Percentiles rank a stretch among this genome's conserved stretches.
Evolutionary conservation across 805 yeast genomes (phyloP).

Genomic region (Ogataea chonburiensis): DNA sequence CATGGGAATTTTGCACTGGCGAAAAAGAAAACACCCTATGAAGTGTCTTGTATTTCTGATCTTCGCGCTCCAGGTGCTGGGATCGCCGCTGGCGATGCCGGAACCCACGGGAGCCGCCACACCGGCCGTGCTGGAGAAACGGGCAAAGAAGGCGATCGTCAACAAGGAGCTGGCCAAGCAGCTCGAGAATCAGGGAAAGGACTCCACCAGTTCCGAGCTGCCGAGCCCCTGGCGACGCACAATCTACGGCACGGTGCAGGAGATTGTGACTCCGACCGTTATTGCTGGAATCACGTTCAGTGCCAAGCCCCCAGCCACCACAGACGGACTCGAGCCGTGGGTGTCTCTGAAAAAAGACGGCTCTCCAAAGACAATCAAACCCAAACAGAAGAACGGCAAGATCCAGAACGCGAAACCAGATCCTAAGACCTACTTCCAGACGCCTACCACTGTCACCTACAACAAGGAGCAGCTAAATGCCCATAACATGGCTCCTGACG

Average conservation of each 20-base stretch:
- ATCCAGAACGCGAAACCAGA: constrained; percentile 68
- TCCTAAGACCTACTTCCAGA: constrained; percentile 74
- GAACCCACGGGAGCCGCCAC: background rate
- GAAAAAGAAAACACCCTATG: constrained; percentile 6
- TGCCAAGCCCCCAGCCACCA: constrained; percentile 64
- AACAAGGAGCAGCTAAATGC: constrained; percentile 66
- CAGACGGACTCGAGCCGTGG: constrained; percentile 79
- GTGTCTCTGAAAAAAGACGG: constrained; percentile 75
- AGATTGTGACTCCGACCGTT: constrained; percentile 63
- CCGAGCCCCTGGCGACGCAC: constrained; percentile 76
- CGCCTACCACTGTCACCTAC: constrained; percentile 57
- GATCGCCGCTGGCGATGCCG: constrained; percentile 3
- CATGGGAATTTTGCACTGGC: too few relatives aligned
- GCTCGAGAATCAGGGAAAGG: constrained; percentile 12
- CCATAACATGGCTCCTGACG: constrained; percentile 67
- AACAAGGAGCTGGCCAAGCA: constrained; percentile 28
- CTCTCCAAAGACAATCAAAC: constrained; percentile 72
- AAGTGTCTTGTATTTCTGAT: constrained; percentile 6
- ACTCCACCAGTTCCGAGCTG: constrained; percentile 29
- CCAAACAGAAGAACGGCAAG: constrained; percentile 70
- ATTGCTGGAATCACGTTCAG: constrained; percentile 62
- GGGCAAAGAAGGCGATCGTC: constrained; percentile 26
- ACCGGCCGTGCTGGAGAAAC: constrained; percentile 11
- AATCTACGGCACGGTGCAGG: constrained; percentile 51
- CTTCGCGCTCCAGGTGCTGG: constrained; percentile 6